These are phyloP conservation scores for Madurella mycetomatis DNA, from an alignment of 2,329 filamentous ascomycete species.

Conservation along the genomic window DNA sequence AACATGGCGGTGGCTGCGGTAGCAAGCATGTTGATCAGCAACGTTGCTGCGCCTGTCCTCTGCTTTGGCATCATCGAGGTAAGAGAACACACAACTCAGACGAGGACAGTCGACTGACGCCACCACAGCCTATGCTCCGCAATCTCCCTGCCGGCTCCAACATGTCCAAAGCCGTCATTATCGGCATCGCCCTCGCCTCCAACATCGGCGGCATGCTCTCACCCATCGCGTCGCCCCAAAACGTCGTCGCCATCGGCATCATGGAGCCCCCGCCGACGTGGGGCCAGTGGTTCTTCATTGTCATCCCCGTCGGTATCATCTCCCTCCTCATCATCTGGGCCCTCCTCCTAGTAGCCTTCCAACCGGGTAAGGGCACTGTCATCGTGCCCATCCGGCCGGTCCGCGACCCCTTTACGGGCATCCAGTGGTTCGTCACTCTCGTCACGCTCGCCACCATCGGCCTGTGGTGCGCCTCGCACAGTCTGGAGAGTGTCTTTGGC, in stretches of 20 bases:
- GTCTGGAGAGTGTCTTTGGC: constrained; percentile 81
- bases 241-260: constrained; percentile 92
- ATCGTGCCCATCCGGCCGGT: constrained; percentile 90
- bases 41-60: constrained; percentile 91
- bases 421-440: constrained; percentile 88
- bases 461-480: constrained; percentile 89
- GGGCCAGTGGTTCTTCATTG: constrained; percentile 96
- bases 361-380: constrained; percentile 75
- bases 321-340: constrained; percentile 87
- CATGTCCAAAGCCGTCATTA: constrained; percentile 92
- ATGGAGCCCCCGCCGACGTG: constrained; percentile 90
- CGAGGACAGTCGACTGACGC: constrained; percentile 6
- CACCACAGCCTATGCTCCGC: constrained; percentile 69
- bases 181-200: constrained; percentile 89
- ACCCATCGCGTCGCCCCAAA: constrained; percentile 94
- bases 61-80: constrained; percentile 98
- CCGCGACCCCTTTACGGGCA: constrained; percentile 78
- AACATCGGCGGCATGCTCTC: constrained; percentile 97
- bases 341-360: constrained; percentile 78
- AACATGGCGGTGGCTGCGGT: constrained; percentile 99
- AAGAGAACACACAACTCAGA: constrained; percentile 24
- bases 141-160: constrained; percentile 85
- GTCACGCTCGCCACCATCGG: constrained; percentile 80
- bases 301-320: constrained; percentile 86
- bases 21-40: constrained; percentile 98